phyloP scores from a whole-genome alignment of 2,329 filamentous ascomycete genomes.

The Simplicillium sp. region DNA sequence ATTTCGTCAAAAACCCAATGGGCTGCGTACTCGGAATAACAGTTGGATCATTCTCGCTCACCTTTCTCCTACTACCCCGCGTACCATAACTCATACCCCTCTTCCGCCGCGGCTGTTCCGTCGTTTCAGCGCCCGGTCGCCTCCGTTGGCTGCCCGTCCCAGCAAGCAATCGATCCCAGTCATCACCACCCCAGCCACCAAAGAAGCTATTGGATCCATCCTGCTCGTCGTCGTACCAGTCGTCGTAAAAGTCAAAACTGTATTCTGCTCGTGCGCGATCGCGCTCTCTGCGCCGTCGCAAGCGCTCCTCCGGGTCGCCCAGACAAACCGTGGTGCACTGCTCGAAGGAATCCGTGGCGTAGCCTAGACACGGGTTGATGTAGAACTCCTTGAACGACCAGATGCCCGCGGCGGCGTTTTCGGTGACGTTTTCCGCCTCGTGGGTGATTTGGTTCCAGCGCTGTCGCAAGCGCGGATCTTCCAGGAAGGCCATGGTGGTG shows the following conservation, averaged over 20 bases:
- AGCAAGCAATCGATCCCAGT: conserved; percentile 74
- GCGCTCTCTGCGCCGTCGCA: conserved; percentile 58
- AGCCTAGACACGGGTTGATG: conserved; percentile 68
- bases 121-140: conserved; percentile 21
- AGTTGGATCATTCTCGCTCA: conserved; percentile 63
- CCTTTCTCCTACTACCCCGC: conserved; percentile 40
- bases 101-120: conserved; percentile 61
- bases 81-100: conserved; percentile 87
- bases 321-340: conserved; percentile 64
- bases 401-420: conserved; percentile 82
- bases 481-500: conserved; percentile 48
- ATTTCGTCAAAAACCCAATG: conserved; percentile 71
- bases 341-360: conserved; percentile 56
- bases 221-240: conserved; percentile 67
- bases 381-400: conserved; percentile 85
- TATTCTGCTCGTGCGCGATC: conserved; percentile 60
- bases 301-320: conserved; percentile 64
- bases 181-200: conserved; percentile 68
- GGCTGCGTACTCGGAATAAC: conserved; percentile 84
- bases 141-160: conserved; percentile 47
- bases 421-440: conserved; percentile 82
- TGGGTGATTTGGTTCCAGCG: conserved; percentile 89
- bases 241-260: conserved; percentile 95
- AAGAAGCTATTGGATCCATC: conserved; percentile 48
- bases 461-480: conserved; percentile 84